A percentile compares a stretch with the other conserved stretches of the same genome.
Evolutionary conservation across 176 grass and related monocot genomes (phyloP).

Genomic region (Lolium rigidum): DNA sequence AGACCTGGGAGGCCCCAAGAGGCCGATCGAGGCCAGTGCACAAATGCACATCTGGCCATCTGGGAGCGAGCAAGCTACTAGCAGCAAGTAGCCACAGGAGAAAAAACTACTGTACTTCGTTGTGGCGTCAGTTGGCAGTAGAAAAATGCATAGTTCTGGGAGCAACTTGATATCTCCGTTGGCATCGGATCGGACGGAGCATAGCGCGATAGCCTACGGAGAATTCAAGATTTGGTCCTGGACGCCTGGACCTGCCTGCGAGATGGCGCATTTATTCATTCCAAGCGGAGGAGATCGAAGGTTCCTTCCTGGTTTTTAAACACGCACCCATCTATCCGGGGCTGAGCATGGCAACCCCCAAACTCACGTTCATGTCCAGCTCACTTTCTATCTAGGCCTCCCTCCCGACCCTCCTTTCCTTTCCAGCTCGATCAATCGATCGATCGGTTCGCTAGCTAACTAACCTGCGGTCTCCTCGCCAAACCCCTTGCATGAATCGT

Average conservation of each 20-base stretch:
- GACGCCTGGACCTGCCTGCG: conserved; percentile 15
- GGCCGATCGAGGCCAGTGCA: conserved; percentile 29
- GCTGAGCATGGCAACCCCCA: conserved; percentile 20
- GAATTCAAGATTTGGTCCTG: conserved; percentile 45
- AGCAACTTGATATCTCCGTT: not conserved
- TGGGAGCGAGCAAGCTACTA: not conserved
- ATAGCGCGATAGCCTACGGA: conserved; percentile 15
- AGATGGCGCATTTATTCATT: conserved; percentile 55
- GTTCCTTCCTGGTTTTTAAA: conserved; percentile 56
- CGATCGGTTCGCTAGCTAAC: conserved; percentile 50
- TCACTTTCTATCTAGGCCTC: conserved; percentile 48
- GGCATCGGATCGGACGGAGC: not conserved
- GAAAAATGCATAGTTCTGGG: not conserved
- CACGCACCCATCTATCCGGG: conserved; percentile 21
- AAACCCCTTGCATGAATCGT: conserved; percentile 46
- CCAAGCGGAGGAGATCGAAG: conserved; percentile 40
- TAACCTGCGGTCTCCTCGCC: conserved; percentile 47
- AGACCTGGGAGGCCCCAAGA: conserved; percentile 35
- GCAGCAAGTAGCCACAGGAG: not conserved
- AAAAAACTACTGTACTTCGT: too few species aligned
- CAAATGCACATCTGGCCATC: not conserved
- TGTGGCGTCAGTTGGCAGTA: not conserved
- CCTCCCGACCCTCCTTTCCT: conserved; percentile 26
- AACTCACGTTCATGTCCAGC: conserved; percentile 50
- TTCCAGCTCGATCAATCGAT: conserved; percentile 40